phyloP scores from a whole-genome alignment of 1,139 yeast genomes.

The Debaryomyces nepalensis region DNA sequence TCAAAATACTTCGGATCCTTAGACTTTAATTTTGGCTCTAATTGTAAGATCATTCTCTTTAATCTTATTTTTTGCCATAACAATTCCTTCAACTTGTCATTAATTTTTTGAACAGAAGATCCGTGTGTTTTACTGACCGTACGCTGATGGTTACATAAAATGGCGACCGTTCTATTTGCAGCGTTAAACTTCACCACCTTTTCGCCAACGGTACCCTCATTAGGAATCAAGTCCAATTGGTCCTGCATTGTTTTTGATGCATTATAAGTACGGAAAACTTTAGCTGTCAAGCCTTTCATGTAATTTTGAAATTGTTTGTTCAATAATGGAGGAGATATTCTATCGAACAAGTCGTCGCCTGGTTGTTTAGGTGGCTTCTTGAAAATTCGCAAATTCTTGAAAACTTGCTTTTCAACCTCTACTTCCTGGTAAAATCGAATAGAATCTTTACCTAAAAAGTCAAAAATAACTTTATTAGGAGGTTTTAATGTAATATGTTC shows the following conservation, averaged over 20 bases:
- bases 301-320: conserved; percentile 87
- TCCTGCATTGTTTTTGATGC: conserved; percentile 98
- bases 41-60: conserved; percentile 68
- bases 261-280: conserved; percentile 96
- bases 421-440: conserved; percentile 92
- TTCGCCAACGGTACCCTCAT: conserved; percentile 86
- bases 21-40: conserved; percentile 60
- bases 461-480: conserved; percentile 88
- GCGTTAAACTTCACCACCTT: conserved; percentile 89
- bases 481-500: conserved; percentile 89
- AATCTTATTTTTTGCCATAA: conserved; percentile 80
- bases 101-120: conserved; percentile 75
- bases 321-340: conserved; percentile 80
- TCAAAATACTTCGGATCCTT: conserved; percentile 64
- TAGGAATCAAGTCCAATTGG: conserved; percentile 79
- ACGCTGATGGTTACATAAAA: conserved; percentile 96
- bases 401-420: conserved; percentile 86
- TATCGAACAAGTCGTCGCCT: conserved; percentile 91
- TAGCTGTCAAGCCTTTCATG: conserved; percentile 94
- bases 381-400: conserved; percentile 83
- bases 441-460: conserved; percentile 94
- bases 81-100: conserved; percentile 76
- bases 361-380: conserved; percentile 86
- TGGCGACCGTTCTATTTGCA: conserved; percentile 94
- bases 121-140: conserved; percentile 87